Conservation (phyloP, 1,139 yeast species). For the Pneumocystis carinii region DNA sequence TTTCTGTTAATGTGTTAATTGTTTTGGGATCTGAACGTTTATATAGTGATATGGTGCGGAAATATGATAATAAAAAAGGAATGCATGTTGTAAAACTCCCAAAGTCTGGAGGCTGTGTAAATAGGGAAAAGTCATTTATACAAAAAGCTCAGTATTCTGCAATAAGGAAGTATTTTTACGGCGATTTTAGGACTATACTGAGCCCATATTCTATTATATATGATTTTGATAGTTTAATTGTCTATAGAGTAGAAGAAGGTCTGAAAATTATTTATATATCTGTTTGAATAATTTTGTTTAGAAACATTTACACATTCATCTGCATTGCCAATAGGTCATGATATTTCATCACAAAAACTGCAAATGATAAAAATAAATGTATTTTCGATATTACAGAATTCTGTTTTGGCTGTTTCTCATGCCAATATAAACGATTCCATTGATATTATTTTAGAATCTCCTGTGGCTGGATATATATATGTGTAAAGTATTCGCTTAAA, state of each 20-base stretch:
- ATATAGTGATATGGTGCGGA: slow-evolving; percentile 46
- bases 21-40: slow-evolving; percentile 37
- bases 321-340: slow-evolving; percentile 30
- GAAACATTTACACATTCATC: slow-evolving; percentile 22
- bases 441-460: slow-evolving; percentile 39
- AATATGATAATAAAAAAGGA: slow-evolving; percentile 30
- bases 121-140: slow-evolving; percentile 51
- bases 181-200: slow-evolving; percentile 47
- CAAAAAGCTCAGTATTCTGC: slow-evolving; percentile 61
- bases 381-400: slow-evolving; percentile 48
- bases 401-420: slow-evolving; percentile 59
- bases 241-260: slow-evolving; percentile 35
- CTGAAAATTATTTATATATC: slow-evolving; percentile 5
- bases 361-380: slow-evolving; percentile 33
- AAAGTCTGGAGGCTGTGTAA: slow-evolving; percentile 62
- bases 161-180: slow-evolving; percentile 82
- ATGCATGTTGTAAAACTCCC: slow-evolving; percentile 45
- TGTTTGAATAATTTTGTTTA: slow-evolving; percentile 5
- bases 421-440: slow-evolving; percentile 39
- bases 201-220: slow-evolving; percentile 62
- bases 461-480: slow-evolving; percentile 51
- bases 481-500: slow-evolving; percentile 17
- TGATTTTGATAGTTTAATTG: slow-evolving; percentile 35
- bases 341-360: slow-evolving; percentile 9
- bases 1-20: slow-evolving; percentile 31